Conservation (phyloP, 1,139 yeast genomes). For the Protomyces lactucae-debilis region DNA sequence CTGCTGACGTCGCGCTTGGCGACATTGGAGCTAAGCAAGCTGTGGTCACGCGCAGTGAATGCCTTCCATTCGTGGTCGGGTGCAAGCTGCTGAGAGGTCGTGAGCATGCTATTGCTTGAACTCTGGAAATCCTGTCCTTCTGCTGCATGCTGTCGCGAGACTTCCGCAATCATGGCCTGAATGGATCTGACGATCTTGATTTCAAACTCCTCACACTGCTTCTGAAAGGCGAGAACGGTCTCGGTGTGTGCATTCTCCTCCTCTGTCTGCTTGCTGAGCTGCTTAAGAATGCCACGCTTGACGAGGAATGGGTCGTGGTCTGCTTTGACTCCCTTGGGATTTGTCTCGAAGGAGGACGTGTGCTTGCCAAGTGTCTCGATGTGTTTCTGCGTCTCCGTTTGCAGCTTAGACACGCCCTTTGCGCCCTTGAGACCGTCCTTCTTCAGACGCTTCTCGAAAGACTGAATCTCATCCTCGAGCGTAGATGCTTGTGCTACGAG, state of each 20-base stretch:
- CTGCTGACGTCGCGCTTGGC: conserved; percentile 40
- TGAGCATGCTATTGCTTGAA: conserved; percentile 38
- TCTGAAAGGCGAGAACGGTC: conserved; percentile 44
- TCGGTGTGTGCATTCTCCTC: conserved; percentile 48
- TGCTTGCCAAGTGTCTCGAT: conserved; percentile 41
- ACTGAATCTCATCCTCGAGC: conserved; percentile 41
- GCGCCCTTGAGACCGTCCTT: conserved; percentile 39
- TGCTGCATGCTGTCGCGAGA: conserved; percentile 38
- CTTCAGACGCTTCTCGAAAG: conserved; percentile 43
- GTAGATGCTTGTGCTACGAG: conserved; percentile 35
- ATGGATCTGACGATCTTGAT: conserved; percentile 44
- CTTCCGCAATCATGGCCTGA: conserved; percentile 43
- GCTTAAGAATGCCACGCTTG: conserved; percentile 41
- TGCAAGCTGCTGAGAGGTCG: conserved; percentile 40
- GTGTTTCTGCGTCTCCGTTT: conserved; percentile 39
- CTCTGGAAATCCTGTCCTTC: conserved; percentile 35
- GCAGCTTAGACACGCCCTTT: conserved; percentile 43
- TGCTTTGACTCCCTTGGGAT: conserved; percentile 33
- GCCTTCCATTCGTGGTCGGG: conserved; percentile 47
- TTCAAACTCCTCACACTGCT: conserved; percentile 44
- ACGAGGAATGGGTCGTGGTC: conserved; percentile 49
- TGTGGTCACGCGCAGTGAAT: conserved; percentile 40
- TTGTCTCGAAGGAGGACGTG: conserved; percentile 15
- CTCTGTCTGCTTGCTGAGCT: conserved; percentile 44
- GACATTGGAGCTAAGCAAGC: conserved; percentile 40